Percentiles rank a stretch among this genome's conserved stretches.
Evolutionary conservation across 805 yeast genomes (phyloP).

Genomic region (Kuraishia borneana): DNA sequence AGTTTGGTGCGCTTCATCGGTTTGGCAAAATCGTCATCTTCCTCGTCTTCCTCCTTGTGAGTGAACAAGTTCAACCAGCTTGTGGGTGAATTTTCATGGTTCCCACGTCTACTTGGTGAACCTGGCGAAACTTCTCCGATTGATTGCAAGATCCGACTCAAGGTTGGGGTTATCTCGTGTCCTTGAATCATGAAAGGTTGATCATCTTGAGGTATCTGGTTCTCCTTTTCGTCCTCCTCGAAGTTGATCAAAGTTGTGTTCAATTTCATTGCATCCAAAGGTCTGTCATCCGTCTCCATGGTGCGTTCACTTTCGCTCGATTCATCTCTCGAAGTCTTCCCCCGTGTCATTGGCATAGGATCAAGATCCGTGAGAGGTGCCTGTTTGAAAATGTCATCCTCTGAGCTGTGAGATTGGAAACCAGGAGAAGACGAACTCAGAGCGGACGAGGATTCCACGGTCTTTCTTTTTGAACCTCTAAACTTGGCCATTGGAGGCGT

Average conservation of each 20-base stretch:
- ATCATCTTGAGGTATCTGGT: conserved; percentile 9
- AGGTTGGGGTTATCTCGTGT: conserved; percentile 18
- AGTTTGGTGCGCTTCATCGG: not conserved
- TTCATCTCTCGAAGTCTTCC: not conserved
- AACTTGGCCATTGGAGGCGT: not conserved
- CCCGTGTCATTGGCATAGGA: conserved; percentile 1
- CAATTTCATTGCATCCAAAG: conserved; percentile 35
- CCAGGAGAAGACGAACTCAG: not conserved
- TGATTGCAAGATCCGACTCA: conserved; percentile 4
- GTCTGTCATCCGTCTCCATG: conserved; percentile 27
- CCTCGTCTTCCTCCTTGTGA: conserved; percentile 14
- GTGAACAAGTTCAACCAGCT: conserved; percentile 20
- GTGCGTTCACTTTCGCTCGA: not conserved
- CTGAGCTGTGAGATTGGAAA: not conserved
- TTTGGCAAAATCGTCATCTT: conserved; percentile 2
- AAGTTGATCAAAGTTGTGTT: conserved; percentile 43
- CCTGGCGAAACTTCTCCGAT: conserved; percentile 8
- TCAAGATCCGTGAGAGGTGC: conserved; percentile 3
- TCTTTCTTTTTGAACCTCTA: not conserved
- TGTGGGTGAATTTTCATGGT: conserved; percentile 4
- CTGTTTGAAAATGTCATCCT: conserved; percentile 2
- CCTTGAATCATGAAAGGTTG: conserved; percentile 5
- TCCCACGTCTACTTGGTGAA: conserved; percentile 14
- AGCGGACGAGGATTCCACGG: not conserved
- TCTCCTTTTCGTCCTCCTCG: conserved; percentile 28